Evolutionary conservation across 2,329 filamentous ascomycete genomes (phyloP), one percentile per base, ranked within the genome.

Genomic region (Xylariaceae sp.): DNA sequence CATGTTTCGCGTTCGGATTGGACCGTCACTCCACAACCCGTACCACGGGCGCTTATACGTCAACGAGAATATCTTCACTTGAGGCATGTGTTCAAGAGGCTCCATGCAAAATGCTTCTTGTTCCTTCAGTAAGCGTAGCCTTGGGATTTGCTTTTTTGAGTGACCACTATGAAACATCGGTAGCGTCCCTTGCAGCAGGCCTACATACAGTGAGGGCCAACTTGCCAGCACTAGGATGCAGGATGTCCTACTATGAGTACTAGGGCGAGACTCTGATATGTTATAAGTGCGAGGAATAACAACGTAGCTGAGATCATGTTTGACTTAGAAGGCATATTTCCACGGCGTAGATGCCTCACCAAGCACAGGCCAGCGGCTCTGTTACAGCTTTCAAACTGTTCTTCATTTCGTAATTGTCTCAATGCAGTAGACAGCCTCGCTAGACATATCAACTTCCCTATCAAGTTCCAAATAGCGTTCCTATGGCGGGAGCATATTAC

Each of bases 101-200:
- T n/a, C 15, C n/a, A 41, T 15, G 27, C 13, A 35, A 32, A 20
- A 26, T 21, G n/a, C 11, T 16, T 23, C 13, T 21, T 23, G n/a
- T 4, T 16, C 26, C 2, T 13, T 3, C 6, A 35, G 35, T 41
- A 35, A 33, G 15, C 27, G 3, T 5, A 15, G 21, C 16, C 33
- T 40, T 39, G 27, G n/a, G n/a, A n/a, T n/a, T n/a, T n/a, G n/a
- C n/a, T n/a, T n/a, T n/a, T 27, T 27, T 50, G 8, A 11, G n/a
- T 9, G 26, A n/a, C 49, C n/a, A 21, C 13, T 11, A 36, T 36
- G 42, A 47, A 47, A 51, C 42, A 30, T 11, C 8, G 27, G 23
- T 11, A 33, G 20, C 16, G 27, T 21, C 13, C 29, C 23, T 29
- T 18, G 29, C 36, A 41, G 27, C n/a, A 44, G 18, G 32, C 41